A percentile compares a stretch with the other conserved stretches of the same genome.
phyloP scores from a whole-genome alignment of 2,329 filamentous ascomycete genomes.

The Ophiosphaerella herpotricha region DNA sequence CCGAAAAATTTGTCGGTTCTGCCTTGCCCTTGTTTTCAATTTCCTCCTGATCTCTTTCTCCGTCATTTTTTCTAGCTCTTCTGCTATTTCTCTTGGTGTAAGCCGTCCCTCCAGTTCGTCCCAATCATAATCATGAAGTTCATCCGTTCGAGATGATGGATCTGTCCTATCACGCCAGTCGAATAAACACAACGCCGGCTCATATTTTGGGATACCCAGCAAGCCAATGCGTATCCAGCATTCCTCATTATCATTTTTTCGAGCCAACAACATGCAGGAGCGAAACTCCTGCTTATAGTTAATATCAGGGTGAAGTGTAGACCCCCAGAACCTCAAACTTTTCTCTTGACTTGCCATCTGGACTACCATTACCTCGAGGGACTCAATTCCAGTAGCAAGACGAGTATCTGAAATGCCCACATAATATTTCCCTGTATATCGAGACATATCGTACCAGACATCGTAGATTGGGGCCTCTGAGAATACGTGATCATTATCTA shows the following conservation, averaged over 20 bases:
- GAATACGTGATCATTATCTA: background rate
- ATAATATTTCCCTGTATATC: background rate
- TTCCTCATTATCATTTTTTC: background rate
- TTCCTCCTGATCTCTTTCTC: background rate
- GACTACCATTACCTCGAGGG: background rate
- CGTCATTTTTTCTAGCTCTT: background rate
- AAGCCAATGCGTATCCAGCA: background rate
- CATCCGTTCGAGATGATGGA: too few relatives aligned
- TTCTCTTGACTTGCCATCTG: background rate
- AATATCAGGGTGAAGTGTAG: too few relatives aligned
- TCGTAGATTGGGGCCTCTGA: background rate
- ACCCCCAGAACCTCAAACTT: too few relatives aligned
- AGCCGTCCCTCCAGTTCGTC: too few relatives aligned
- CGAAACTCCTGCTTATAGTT: background rate
- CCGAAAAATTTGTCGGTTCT: background rate
- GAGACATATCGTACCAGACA: too few relatives aligned
- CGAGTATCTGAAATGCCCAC: background rate
- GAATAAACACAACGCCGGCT: background rate
- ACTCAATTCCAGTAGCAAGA: background rate
- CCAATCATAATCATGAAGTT: too few relatives aligned
- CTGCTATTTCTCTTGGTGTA: too few relatives aligned
- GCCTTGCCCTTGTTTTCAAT: background rate
- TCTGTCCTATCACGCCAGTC: background rate
- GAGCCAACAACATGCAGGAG: background rate
- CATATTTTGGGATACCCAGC: background rate